Base-by-base conservation (phyloP, 2,329 filamentous ascomycete genomes). In the Cyphellophora europaea region DNA sequence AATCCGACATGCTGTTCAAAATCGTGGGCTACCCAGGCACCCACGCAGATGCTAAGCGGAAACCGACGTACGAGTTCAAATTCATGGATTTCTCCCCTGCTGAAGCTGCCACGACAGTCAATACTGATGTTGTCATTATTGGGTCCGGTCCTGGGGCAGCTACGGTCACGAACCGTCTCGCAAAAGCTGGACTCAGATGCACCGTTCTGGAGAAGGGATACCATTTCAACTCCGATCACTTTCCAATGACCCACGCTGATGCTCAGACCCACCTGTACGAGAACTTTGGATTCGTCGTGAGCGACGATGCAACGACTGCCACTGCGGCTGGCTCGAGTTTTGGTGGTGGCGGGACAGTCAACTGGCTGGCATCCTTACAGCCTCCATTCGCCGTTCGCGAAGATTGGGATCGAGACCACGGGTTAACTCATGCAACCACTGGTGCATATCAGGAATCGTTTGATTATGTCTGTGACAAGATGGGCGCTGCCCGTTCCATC, bases 71-170 rank as follows among this genome's bases (percentile, higher is more conserved):
- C 45, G 61, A 67, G 4, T 77, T 71, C 49, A 57, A 65, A 6
- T 79, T 79, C 43, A 51, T 78, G 11, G 71, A 78, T 39, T 59
- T 76, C 13, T 69, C 72, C 2, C 63, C 72, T 0, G 63, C 66
- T 1, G 52, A 63, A 5, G 53, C 65, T 4, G 64, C 74, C 0
- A 74, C 78, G 43, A 67, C 69, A 3, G 62, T 93, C 25, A 54
- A 15, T 2, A 80, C 82, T 0, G 89, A 95, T 55, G 76, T 93
- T 1, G 75, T 93, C 27, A 77, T 95, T 38, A 71, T 95, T 13
- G 88, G 88, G 2, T 91, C 83, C 23, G 88, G 88, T 17, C 93
- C 84, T 49, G 88, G 88, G 43, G 87, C 83, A 27, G 84, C 71
- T 6, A 86, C 94, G 0, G 74, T 72, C 21, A 39, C 45, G 8